Evolutionary conservation across 768 basidiomycete species (phyloP).

Genomic region (Naganishia kalamii): DNA sequence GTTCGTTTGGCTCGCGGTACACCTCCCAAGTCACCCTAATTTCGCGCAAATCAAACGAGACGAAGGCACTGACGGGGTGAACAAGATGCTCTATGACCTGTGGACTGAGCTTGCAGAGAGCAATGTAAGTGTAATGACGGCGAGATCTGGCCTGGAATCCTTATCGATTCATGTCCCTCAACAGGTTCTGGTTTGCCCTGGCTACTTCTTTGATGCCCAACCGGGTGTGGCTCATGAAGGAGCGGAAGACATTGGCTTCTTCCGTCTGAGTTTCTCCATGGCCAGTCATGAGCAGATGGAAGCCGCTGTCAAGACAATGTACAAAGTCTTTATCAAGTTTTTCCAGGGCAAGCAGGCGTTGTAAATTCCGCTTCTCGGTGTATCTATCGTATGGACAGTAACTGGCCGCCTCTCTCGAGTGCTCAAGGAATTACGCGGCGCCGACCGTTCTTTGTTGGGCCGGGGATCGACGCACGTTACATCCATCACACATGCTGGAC

Average conservation of each 20-base stretch:
- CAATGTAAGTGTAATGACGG: slow-evolving; percentile 26
- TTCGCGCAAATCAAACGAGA: slow-evolving; percentile 39
- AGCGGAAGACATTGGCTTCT: slow-evolving; percentile 42
- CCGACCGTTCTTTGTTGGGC: too few species aligned
- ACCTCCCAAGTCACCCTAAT: slow-evolving; percentile 57
- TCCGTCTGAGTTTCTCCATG: slow-evolving; percentile 46
- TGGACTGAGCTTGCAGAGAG: slow-evolving; percentile 53
- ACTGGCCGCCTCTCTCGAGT: too few species aligned
- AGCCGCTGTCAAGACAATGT: slow-evolving; percentile 34
- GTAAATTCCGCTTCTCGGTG: neutral
- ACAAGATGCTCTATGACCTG: slow-evolving; percentile 52
- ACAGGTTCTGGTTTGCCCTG: slow-evolving; percentile 61
- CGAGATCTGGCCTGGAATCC: neutral
- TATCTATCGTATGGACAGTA: too few species aligned
- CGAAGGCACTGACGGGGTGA: slow-evolving; percentile 36
- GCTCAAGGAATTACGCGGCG: too few species aligned
- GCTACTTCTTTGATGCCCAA: slow-evolving; percentile 49
- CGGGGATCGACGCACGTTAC: too few species aligned
- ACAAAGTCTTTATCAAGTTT: slow-evolving; percentile 39
- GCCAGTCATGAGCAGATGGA: slow-evolving; percentile 41
- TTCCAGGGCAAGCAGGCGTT: slow-evolving; percentile 25
- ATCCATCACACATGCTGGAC: too few species aligned
- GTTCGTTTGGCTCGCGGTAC: slow-evolving; percentile 65
- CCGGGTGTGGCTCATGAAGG: slow-evolving; percentile 32
- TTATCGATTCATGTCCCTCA: neutral